These are phyloP conservation scores for Dendrobium chrysotoxum DNA, from an alignment of 106 monocot species.

Conservation along the genomic window DNA sequence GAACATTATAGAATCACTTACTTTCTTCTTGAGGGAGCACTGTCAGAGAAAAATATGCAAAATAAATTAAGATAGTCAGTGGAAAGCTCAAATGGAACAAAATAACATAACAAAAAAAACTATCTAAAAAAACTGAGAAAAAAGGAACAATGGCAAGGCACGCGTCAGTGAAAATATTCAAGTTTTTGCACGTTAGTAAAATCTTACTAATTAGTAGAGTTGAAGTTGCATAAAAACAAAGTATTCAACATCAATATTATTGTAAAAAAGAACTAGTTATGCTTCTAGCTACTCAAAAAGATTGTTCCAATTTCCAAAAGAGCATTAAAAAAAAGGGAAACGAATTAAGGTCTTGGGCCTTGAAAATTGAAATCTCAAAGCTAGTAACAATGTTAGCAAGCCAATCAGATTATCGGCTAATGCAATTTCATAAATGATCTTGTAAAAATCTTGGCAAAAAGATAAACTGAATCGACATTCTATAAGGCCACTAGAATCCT, in stretches of 20 bases:
- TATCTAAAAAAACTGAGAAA: background rate
- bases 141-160: background rate
- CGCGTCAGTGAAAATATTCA: background rate
- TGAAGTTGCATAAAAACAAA: background rate
- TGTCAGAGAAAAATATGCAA: constrained; percentile 34
- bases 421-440: constrained; percentile 4
- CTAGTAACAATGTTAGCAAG: background rate
- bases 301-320: background rate
- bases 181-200: background rate
- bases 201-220: background rate
- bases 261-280: background rate
- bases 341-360: background rate
- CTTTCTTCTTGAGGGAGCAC: constrained; percentile 96
- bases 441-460: background rate
- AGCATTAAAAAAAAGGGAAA: background rate
- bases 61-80: constrained; percentile 11
- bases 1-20: constrained; percentile 35
- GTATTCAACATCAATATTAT: background rate
- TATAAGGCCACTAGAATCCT: background rate
- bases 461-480: background rate
- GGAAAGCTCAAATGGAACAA: constrained; percentile 1
- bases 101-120: background rate
- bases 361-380: background rate
- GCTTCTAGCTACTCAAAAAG: background rate
- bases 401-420: background rate